phyloP scores from a whole-genome alignment of 1,284 basidiomycete genomes.

The Ceratobasidium sp. region DNA sequence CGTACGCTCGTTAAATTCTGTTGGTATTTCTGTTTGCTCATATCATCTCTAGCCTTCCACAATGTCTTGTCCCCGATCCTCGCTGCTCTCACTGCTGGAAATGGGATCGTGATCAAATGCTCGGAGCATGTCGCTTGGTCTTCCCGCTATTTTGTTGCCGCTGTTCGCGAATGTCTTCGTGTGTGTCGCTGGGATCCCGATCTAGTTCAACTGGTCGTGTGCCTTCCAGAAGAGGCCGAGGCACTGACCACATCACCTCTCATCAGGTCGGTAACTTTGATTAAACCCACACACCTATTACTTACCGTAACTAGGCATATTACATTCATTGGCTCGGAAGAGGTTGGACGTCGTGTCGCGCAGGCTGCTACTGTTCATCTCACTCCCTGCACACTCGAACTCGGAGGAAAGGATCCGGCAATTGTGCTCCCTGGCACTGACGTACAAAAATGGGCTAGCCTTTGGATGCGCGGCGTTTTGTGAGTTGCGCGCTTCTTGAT shows the following conservation, averaged over 20 bases:
- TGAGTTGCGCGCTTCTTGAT: slow-evolving; percentile 53
- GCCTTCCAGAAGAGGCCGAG: slow-evolving; percentile 86
- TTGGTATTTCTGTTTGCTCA: neutral
- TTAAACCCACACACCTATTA: neutral
- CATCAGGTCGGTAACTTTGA: slow-evolving; percentile 60
- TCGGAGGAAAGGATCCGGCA: slow-evolving; percentile 86
- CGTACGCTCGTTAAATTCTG: slow-evolving; percentile 57
- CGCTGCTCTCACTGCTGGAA: slow-evolving; percentile 88
- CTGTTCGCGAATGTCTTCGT: slow-evolving; percentile 74
- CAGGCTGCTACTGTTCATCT: slow-evolving; percentile 82
- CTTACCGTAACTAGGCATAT: slow-evolving; percentile 57
- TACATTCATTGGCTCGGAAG: slow-evolving; percentile 92
- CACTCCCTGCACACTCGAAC: slow-evolving; percentile 88
- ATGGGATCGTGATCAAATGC: slow-evolving; percentile 90
- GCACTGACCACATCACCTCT: slow-evolving; percentile 79
- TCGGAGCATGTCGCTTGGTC: slow-evolving; percentile 94
- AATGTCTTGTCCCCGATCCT: slow-evolving; percentile 94
- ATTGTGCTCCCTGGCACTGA: slow-evolving; percentile 78
- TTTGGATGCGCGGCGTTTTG: slow-evolving; percentile 89
- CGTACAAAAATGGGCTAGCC: slow-evolving; percentile 68
- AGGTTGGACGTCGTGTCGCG: slow-evolving; percentile 85
- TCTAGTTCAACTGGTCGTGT: slow-evolving; percentile 86
- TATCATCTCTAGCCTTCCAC: slow-evolving; percentile 73
- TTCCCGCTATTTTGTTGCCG: slow-evolving; percentile 78
- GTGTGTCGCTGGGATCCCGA: slow-evolving; percentile 82